phyloP scores from a whole-genome alignment of 768 basidiomycete species.

The Lentinula raphanica region DNA sequence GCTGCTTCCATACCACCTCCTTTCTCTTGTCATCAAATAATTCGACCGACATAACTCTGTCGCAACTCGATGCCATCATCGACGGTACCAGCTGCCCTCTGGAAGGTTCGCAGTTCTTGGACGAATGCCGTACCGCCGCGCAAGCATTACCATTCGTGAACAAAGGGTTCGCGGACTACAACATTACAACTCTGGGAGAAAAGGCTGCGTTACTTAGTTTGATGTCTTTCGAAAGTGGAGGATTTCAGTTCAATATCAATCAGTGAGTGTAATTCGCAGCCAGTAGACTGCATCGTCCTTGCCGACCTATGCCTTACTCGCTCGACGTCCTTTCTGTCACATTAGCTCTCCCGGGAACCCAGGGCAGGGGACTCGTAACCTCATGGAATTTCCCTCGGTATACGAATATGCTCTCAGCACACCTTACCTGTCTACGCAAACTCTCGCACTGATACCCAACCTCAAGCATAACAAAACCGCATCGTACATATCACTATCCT shows the following conservation, averaged over 20 bases:
- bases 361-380: slow-evolving; percentile 19
- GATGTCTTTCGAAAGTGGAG: slow-evolving; percentile 17
- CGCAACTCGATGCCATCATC: slow-evolving; percentile 16
- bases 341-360: slow-evolving; percentile 13
- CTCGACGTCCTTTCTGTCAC: too few relatives aligned
- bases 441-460: slow-evolving; percentile 13
- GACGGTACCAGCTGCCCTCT: slow-evolving; percentile 11
- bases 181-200: slow-evolving; percentile 15
- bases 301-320: too few relatives aligned
- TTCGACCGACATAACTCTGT: slow-evolving; percentile 11
- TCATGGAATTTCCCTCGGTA: slow-evolving; percentile 20
- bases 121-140: slow-evolving; percentile 17
- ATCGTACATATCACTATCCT: neutral
- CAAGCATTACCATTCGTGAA: slow-evolving; percentile 21
- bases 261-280: slow-evolving; percentile 13
- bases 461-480: neutral
- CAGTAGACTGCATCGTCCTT: neutral
- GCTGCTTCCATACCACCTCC: neutral
- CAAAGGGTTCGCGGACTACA: slow-evolving; percentile 14
- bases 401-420: slow-evolving; percentile 20
- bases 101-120: slow-evolving; percentile 8
- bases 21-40: neutral
- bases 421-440: slow-evolving; percentile 11
- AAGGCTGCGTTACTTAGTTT: slow-evolving; percentile 18
- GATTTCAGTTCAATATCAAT: slow-evolving; percentile 19